Conservation (phyloP, 1,284 basidiomycete genomes). For the Melanopsichium pennsylvanicum region DNA sequence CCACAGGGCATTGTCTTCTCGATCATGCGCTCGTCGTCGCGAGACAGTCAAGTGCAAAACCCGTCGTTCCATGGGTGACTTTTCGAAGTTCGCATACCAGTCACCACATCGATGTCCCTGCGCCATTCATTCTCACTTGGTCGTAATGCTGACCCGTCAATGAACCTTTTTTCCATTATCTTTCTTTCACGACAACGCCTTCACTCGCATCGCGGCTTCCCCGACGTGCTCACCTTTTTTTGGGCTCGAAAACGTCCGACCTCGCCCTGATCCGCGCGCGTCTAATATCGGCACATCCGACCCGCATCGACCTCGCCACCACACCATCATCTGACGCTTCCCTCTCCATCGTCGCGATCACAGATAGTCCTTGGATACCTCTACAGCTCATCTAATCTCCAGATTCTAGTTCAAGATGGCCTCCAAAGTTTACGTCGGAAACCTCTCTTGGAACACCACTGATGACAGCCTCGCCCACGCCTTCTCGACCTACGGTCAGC, state of each 20-base stretch:
- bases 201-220: not conserved
- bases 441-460: conserved; percentile 66
- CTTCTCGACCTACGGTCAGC: conserved; percentile 63
- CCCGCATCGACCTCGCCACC: too few relatives aligned
- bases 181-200: not conserved
- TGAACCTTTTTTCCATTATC: not conserved
- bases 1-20: too few relatives aligned
- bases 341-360: not conserved
- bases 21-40: too few relatives aligned
- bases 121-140: not conserved
- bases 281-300: too few relatives aligned
- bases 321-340: too few relatives aligned
- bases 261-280: too few relatives aligned
- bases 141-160: not conserved
- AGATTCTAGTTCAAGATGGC: conserved; percentile 53
- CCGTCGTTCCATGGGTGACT: too few relatives aligned
- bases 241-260: too few relatives aligned
- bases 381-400: conserved; percentile 20
- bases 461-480: conserved; percentile 64
- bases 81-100: too few relatives aligned
- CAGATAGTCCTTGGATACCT: conserved; percentile 45
- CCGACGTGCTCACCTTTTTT: not conserved
- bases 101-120: not conserved
- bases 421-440: conserved; percentile 66
- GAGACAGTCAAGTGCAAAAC: too few relatives aligned